These are phyloP conservation scores for Saposhnikovia divaricata DNA, from an alignment of 129 eudicot genomes.

Conservation along the genomic window DNA sequence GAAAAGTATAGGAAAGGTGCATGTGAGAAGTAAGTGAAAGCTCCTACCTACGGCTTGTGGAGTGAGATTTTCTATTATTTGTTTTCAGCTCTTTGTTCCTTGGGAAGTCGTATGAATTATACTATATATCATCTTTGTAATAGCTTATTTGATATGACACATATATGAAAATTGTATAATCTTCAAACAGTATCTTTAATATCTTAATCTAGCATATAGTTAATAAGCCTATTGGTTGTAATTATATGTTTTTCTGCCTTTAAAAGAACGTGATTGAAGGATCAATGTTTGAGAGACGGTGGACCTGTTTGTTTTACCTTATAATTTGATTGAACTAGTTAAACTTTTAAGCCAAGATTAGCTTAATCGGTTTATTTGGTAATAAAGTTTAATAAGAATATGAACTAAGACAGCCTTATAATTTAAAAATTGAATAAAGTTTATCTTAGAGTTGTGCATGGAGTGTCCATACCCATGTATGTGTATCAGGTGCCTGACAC, in stretches of 20 bases:
- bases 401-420: too few species aligned
- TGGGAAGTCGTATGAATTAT: neutral
- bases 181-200: too few species aligned
- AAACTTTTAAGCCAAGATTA: too few species aligned
- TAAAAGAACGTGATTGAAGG: neutral
- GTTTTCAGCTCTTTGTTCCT: neutral
- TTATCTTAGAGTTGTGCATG: too few species aligned
- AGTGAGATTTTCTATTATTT: neutral
- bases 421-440: too few species aligned
- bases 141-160: neutral
- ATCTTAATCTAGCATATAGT: too few species aligned
- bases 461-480: too few species aligned
- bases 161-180: too few species aligned
- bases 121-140: neutral
- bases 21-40: slow-evolving; percentile 55
- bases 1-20: slow-evolving; percentile 80
- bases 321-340: too few species aligned
- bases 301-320: neutral
- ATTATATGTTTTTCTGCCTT: too few species aligned
- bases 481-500: neutral
- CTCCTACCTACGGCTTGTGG: neutral
- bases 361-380: too few species aligned
- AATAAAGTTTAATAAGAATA: too few species aligned
- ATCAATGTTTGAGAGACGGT: neutral
- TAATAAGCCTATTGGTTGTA: neutral